Evolutionary conservation across 2,329 filamentous ascomycete species (phyloP), one percentile per base, ranked within the genome.

Genomic region (Corinectria fuckeliana): DNA sequence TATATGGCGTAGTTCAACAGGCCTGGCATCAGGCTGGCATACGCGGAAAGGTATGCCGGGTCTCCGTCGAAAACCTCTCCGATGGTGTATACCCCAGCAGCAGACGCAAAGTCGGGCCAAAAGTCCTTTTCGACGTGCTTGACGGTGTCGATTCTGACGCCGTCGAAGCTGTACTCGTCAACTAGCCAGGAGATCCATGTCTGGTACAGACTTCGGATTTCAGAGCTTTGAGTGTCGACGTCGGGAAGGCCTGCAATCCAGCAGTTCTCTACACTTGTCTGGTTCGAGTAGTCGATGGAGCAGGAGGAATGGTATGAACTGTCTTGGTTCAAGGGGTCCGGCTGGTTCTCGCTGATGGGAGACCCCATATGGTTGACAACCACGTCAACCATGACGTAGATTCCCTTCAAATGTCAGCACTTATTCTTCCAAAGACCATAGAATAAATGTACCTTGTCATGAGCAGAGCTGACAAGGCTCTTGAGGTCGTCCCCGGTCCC

Each of bases 341-440:
- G 81, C 7, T 69, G 70, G 63, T 76, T 74, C 56, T 78, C 71
- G 28, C 71, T 55, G 67, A 88, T 85, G 7, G 85, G 81, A 42
- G 83, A 81, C 14, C 76, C 83, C 73, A 85, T 82, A 69, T 88
- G 83, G 68, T 88, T 88, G 38, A 81, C 78, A 2, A 88, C 85
- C 2, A 88, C 77, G 56, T 88, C 86, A 13, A 86, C 78, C 86
- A 88, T 88, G 32, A 88, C 74, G 60, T 84, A 86, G 41, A 77
- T 76, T 47, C 66, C 67, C 73, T 75, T 8, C 0, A 5, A 2
- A 30, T 7, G 1, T 36, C 6, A 36, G 32, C n/a, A 8, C 14
- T 18, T 3, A 8, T 8, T 10, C 3, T 1, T 10, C 5, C 4
- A 1, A 3, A 9, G 32, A 1, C 1, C 7, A n/a, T 4, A 16